Percentiles rank a stretch among this genome's conserved stretches.
phyloP scores from a whole-genome alignment of 257 asterid species.

The Ophiorrhiza pumila region DNA sequence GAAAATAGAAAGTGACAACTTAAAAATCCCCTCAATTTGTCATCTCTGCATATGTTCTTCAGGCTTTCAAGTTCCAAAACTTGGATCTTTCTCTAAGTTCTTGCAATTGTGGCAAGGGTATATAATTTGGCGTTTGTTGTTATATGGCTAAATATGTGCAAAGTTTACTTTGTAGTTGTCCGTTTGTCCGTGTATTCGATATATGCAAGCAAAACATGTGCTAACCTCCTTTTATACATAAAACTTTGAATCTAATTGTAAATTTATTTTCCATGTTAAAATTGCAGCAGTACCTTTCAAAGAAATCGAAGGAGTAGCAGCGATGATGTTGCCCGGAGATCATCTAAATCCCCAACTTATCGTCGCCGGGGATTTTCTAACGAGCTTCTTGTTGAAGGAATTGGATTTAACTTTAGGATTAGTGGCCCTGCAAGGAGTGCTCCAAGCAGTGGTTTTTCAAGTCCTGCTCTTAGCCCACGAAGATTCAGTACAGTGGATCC shows the following conservation, averaged over 20 bases:
- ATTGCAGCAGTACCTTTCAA: slow-evolving; percentile 34
- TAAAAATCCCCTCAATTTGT: background rate
- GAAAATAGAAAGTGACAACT: background rate
- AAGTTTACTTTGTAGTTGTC: background rate
- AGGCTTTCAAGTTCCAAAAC: background rate
- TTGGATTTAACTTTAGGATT: slow-evolving; percentile 30
- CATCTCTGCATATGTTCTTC: background rate
- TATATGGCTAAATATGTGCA: no score
- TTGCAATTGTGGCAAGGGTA: background rate
- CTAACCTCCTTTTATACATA: background rate
- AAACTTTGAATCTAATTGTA: background rate
- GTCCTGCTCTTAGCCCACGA: slow-evolving; percentile 69
- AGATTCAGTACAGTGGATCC: slow-evolving; percentile 49
- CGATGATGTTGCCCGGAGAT: slow-evolving; percentile 30
- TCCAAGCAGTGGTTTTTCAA: slow-evolving; percentile 64
- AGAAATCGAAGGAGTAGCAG: slow-evolving; percentile 32
- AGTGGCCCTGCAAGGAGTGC: slow-evolving; percentile 65
- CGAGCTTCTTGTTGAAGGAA: slow-evolving; percentile 39
- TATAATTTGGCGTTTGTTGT: no score
- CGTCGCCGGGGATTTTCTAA: slow-evolving; percentile 44
- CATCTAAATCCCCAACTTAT: slow-evolving; percentile 34
- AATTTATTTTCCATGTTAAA: slow-evolving; percentile 5
- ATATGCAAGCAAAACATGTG: background rate
- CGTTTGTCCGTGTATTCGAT: background rate
- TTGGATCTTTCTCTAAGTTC: background rate